Base-by-base conservation (phyloP, 257 asterid genomes). In the Penstemon newberryi region DNA sequence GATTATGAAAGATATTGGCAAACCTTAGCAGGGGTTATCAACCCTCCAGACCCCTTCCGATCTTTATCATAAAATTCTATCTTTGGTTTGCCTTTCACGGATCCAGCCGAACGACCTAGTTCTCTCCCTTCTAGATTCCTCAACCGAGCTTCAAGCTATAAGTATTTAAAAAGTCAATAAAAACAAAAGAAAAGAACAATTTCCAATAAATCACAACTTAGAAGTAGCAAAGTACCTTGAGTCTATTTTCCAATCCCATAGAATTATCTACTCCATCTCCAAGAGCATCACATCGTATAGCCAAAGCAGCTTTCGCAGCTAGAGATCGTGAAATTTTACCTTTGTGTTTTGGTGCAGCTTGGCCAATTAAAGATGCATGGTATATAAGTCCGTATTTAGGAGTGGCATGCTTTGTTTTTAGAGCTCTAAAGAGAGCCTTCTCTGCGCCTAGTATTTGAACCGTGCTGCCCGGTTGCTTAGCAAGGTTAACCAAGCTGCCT, bases 381-480 rank as follows among this genome's bases (percentile, higher is more conserved):
- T 82, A 85, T 53, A 85, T 85, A 37, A 85, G 84, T 58, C 90
- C 90, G 63, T 85, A 85, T 36, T 82, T 85, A 0, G 90, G 87
- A 53, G 90, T 85, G 37, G 87, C 81, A 39, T 82, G 87, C 77
- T 85, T 85, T 3, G 84, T 82, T 73, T 85, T 85, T 60, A 85
- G 73, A 62, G 87, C 87, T 55, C 90, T 76, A 59, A 82, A 82
- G 39, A 85, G 84, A 55, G 87, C 90, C 79, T 85, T 85, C 49
- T 85, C 87, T 13, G 87, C 87, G 62, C 86, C 90, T 51, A 85
- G 90, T 38, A 85, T 85, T 66, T 85, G 90, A 52, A 85, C 85
- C 0, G 90, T 85, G 62, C 90, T 85, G 47, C 84, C 90, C 18
- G 90, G 90, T 72, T 85, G 90, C 83, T 85, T 85, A 1, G 90